A percentile compares a stretch with the other conserved stretches of the same genome.
Conservation (phyloP, 148 eudicot species). For the Polygonum maritimum region DNA sequence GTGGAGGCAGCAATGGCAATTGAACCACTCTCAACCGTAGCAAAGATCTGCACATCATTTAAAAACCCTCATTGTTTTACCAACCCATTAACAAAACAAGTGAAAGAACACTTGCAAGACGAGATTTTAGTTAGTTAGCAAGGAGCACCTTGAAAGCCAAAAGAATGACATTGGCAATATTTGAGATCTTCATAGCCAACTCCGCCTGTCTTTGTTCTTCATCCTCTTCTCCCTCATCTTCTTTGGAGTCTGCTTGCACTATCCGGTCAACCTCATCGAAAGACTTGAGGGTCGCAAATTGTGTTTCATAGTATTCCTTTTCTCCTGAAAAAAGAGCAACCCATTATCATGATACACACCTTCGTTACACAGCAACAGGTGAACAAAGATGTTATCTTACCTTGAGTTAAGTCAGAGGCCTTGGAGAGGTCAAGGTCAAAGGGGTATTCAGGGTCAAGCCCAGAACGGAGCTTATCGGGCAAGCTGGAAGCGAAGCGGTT, state of each 20-base stretch:
- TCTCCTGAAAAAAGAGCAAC: slow-evolving; percentile 31
- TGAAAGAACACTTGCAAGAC: not conserved
- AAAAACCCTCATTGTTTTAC: not conserved
- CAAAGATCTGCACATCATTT: slow-evolving; percentile 47
- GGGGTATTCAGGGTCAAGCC: slow-evolving; percentile 41
- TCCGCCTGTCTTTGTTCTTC: slow-evolving; percentile 57
- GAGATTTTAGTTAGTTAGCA: not conserved
- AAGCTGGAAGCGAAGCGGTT: slow-evolving; percentile 48
- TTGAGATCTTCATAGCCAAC: slow-evolving; percentile 85
- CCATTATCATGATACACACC: not conserved
- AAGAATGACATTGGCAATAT: slow-evolving; percentile 64
- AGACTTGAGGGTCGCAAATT: slow-evolving; percentile 64
- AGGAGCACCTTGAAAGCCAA: slow-evolving; percentile 57
- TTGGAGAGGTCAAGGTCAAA: slow-evolving; percentile 35
- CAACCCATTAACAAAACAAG: not conserved
- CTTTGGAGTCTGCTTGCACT: slow-evolving; percentile 27
- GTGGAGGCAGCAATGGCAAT: slow-evolving; percentile 96
- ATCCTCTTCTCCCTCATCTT: slow-evolving; percentile 47
- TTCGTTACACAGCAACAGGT: not conserved
- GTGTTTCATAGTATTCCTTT: slow-evolving; percentile 76
- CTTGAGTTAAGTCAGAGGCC: slow-evolving; percentile 33
- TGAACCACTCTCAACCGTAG: slow-evolving; percentile 74
- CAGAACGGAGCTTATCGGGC: slow-evolving; percentile 58
- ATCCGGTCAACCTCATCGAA: slow-evolving; percentile 65
- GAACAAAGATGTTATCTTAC: slow-evolving; percentile 37